Conservation (phyloP, 768 basidiomycete species). For the Rhizopogon rudus region DNA sequence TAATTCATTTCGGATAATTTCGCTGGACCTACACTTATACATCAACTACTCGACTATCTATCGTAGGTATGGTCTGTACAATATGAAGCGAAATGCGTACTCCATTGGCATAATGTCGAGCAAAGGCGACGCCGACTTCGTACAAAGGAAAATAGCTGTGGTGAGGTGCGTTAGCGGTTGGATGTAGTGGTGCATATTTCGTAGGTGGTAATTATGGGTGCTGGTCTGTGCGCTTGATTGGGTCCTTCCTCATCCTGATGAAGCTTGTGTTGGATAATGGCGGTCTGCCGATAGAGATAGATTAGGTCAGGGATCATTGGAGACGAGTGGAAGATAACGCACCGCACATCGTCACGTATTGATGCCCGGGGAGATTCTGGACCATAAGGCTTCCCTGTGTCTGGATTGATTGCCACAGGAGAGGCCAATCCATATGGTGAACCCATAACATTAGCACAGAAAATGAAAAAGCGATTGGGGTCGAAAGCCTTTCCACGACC, state of each 20-base stretch:
- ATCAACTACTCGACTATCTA: no score
- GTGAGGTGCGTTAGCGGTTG: no score
- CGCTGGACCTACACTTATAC: no score
- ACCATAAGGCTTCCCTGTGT: conserved; percentile 73
- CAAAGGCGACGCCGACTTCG: neutral
- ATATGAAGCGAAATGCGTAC: no score
- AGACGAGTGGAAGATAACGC: conserved; percentile 15
- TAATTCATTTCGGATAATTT: no score
- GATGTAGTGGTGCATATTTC: no score
- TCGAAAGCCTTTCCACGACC: conserved; percentile 93
- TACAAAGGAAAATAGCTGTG: no score
- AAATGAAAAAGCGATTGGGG: conserved; percentile 80
- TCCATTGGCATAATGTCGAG: neutral
- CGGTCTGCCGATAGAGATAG: conserved; percentile 39
- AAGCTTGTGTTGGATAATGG: conserved; percentile 52
- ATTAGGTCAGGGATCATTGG: neutral
- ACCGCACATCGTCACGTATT: conserved; percentile 92
- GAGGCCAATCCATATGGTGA: conserved; percentile 95
- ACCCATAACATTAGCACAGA: conserved; percentile 90
- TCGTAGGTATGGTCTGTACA: neutral
- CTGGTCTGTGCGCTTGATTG: no score
- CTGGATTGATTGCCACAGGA: conserved; percentile 76
- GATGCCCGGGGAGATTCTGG: conserved; percentile 93
- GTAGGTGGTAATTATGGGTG: no score
- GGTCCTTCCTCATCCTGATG: no score